These are phyloP conservation scores for Petasospora rhodanensis DNA, from an alignment of 1,139 yeast genomes.

Conservation along the genomic window DNA sequence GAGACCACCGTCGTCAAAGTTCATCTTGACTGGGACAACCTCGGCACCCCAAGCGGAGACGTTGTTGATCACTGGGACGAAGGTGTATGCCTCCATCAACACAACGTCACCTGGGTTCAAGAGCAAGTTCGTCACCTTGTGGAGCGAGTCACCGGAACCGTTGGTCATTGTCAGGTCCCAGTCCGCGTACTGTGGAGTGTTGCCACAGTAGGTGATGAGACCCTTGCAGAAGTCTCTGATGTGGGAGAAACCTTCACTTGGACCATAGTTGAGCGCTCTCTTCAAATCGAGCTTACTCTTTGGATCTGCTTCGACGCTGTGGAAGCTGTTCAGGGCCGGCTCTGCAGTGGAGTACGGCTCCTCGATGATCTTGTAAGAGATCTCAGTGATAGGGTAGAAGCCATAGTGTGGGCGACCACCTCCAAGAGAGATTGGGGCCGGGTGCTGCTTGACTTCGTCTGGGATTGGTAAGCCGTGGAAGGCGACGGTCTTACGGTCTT, in stretches of 20 bases:
- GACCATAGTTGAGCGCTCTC: slow-evolving; percentile 47
- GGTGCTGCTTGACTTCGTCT: slow-evolving; percentile 37
- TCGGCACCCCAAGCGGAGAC: slow-evolving; percentile 43
- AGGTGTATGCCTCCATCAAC: slow-evolving; percentile 58
- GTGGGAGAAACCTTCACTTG: slow-evolving; percentile 38
- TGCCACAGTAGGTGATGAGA: slow-evolving; percentile 37
- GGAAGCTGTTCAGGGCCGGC: slow-evolving; percentile 3
- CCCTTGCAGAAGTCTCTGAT: slow-evolving; percentile 38
- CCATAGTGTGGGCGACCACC: slow-evolving; percentile 58
- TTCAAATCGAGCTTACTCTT: slow-evolving; percentile 36
- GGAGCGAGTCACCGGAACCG: slow-evolving; percentile 65
- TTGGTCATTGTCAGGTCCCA: slow-evolving; percentile 52
- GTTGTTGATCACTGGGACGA: slow-evolving; percentile 46
- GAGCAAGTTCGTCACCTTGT: slow-evolving; percentile 52
- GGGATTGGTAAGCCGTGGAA: slow-evolving; percentile 32
- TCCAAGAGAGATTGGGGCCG: slow-evolving; percentile 41
- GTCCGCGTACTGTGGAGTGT: slow-evolving; percentile 44
- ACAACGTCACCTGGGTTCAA: slow-evolving; percentile 52
- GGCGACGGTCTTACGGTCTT: slow-evolving; percentile 13
- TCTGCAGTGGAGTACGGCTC: neutral
- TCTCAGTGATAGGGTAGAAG: slow-evolving; percentile 49
- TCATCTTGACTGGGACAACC: slow-evolving; percentile 45
- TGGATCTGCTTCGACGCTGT: slow-evolving; percentile 11
- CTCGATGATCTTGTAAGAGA: slow-evolving; percentile 38
- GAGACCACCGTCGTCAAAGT: slow-evolving; percentile 38